Conservation (phyloP, 2,329 filamentous ascomycete species). For the Rasamsonia emersonii region DNA sequence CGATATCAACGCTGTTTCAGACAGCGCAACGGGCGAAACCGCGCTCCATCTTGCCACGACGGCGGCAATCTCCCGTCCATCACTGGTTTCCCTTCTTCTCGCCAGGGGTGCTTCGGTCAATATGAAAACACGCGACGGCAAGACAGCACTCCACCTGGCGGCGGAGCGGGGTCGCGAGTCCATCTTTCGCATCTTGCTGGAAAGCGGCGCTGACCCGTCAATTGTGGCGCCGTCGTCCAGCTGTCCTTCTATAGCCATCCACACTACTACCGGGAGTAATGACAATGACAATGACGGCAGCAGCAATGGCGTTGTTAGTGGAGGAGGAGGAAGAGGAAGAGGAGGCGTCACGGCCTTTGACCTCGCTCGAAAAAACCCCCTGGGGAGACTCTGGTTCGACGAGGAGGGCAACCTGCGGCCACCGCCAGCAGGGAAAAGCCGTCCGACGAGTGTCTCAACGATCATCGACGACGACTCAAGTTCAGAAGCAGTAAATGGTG, state of each 20-base stretch:
- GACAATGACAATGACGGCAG: slow-evolving; percentile 6
- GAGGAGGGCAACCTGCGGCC: slow-evolving; percentile 11
- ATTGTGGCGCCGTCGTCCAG: slow-evolving; percentile 6
- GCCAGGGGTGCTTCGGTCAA: slow-evolving; percentile 11
- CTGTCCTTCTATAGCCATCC: too few species aligned
- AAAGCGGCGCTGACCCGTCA: slow-evolving; percentile 17
- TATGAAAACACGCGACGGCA: slow-evolving; percentile 2
- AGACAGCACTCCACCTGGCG: slow-evolving; percentile 7
- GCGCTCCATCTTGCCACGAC: slow-evolving; percentile 19
- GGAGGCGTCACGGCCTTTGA: slow-evolving; percentile 15
- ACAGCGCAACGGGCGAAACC: slow-evolving; percentile 12
- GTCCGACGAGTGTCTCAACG: slow-evolving; percentile 7
- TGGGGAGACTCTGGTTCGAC: slow-evolving; percentile 16
- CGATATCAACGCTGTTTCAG: slow-evolving; percentile 13
- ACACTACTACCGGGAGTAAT: too few species aligned
- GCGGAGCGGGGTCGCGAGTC: slow-evolving; percentile 16
- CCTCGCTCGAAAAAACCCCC: slow-evolving; percentile 16
- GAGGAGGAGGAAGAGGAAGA: too few species aligned
- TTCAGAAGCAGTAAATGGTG: slow-evolving; percentile 6
- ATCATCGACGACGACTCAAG: slow-evolving; percentile 12
- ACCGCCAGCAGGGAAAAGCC: neutral
- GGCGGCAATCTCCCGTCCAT: slow-evolving; percentile 11
- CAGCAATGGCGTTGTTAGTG: slow-evolving; percentile 1
- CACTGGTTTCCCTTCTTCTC: slow-evolving; percentile 16
- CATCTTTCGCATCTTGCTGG: slow-evolving; percentile 16